Base-by-base conservation (phyloP, 805 yeast genomes). In the Cephaloascus albidus region DNA sequence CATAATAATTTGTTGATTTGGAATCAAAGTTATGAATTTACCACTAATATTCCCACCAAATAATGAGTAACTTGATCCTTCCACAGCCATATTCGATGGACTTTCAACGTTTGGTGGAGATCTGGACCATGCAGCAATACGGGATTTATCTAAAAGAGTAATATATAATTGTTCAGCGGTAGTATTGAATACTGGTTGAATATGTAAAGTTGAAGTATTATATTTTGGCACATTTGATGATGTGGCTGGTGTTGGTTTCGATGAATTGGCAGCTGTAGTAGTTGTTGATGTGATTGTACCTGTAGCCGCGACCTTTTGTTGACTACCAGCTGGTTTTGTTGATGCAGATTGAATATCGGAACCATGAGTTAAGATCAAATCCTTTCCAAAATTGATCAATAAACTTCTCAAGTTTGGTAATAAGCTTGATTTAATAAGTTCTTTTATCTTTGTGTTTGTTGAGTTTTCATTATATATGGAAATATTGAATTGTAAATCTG, bases 71-170 rank as follows among this genome's bases (percentile, higher is more conserved):
- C 65, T 65, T 2, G 82, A 70, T 4, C 85, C 86, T 38, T 69
- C 85, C n/a, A n/a, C n/a, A n/a, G n/a, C n/a, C n/a, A n/a, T n/a
- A n/a, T n/a, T n/a, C 35, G 57, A 48, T 57, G 44, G 84, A 67
- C 51, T 66, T 38, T 55, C 53, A 39, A 86, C 72, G 20, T 56
- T 60, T 37, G 77, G 88, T 30, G 75, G 65, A 0, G 94, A 77
- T 43, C 96, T 78, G 1, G 95, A 72, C 97, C 97, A 93, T 1
- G 89, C 89, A n/a, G 81, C 76, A 12, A 93, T 81, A 46, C 95
- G 69, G 37, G 76, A 76, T 19, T 84, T 85, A 43, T 84, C 86
- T 36, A 85, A 58, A 31, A 93, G 72, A 1, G 97, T 85, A 35
- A 73, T 63, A 58, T 79, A 93, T 28, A 94, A 60, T 55, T 87